Conservation (phyloP, 352 stramenopile species). For the Phytophthora multivora region DNA sequence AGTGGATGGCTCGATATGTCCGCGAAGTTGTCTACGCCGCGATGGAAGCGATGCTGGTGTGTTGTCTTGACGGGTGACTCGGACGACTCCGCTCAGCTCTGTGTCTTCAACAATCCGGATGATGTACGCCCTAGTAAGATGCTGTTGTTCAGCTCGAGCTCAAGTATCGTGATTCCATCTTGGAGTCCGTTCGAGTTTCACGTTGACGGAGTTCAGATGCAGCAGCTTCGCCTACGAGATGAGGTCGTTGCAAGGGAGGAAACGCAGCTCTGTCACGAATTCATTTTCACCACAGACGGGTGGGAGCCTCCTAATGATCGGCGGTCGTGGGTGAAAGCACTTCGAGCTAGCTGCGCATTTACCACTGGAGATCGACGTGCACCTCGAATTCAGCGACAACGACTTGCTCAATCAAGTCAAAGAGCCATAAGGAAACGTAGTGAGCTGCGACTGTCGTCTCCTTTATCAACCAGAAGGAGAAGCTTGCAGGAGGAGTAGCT, state of each 20-base stretch:
- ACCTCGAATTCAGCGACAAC: slow-evolving; percentile 4
- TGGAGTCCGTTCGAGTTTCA: slow-evolving; percentile 22
- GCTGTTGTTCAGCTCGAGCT: slow-evolving; percentile 5
- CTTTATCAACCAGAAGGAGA: neutral
- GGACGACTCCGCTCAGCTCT: slow-evolving; percentile 41
- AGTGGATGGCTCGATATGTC: slow-evolving; percentile 52
- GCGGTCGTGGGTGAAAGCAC: slow-evolving; percentile 8
- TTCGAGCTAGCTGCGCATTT: neutral
- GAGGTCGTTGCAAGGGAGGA: neutral
- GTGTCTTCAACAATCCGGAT: slow-evolving; percentile 41
- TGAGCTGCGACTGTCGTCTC: slow-evolving; percentile 2
- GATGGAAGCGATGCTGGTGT: slow-evolving; percentile 57
- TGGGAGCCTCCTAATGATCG: slow-evolving; percentile 7
- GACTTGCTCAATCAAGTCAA: slow-evolving; percentile 6
- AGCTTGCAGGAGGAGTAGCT: neutral
- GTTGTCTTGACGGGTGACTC: slow-evolving; percentile 47
- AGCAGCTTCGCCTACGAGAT: slow-evolving; percentile 1
- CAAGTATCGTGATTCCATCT: slow-evolving; percentile 7
- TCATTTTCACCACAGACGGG: slow-evolving; percentile 10
- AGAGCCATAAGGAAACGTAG: neutral
- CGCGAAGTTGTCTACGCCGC: slow-evolving; percentile 19
- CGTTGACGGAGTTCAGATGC: slow-evolving; percentile 11
- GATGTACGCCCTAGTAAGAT: slow-evolving; percentile 15
- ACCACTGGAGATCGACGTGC: neutral
- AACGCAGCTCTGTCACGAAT: neutral